Evolutionary conservation across 2,329 filamentous ascomycete species (phyloP), one percentile per base, ranked within the genome.

Genomic region (Dichotomopilus funicola): DNA sequence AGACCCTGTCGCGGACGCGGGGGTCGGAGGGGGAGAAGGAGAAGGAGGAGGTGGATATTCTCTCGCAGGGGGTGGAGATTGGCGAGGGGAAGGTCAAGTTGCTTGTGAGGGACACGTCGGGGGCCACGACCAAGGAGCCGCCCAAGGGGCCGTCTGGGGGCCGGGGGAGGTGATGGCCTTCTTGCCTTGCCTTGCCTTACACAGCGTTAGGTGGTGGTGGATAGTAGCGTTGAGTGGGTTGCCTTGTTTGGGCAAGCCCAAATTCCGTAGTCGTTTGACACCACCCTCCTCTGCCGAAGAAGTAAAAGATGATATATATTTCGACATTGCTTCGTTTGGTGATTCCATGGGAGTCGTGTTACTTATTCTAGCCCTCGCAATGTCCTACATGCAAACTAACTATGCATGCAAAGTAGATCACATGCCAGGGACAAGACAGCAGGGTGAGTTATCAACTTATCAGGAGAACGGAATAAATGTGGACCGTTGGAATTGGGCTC

Each of bases 11-110:
- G 35, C 72, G 72, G 49, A 73, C 19, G 19, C 19, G 19, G 19
- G 19, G 19, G 19, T 27, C 19, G 2, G 19, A 27, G 19, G 19
- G 73, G 37, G 69, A 70, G 38, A 72, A 71, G 47, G 49, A 49
- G 19, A 70, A 69, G 56, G 73, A 75, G 54, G 73, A 76, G 59
- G 71, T 77, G 34, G 82, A 85, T 64, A 81, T 86, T 57, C 72
- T 86, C 47, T 79, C 80, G 62, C 80, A 85, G 67, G 82, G 82
- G n/a, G 79, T 85, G 44, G 82, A 86, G 71, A 85, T 86, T 65
- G 82, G 82, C 35, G 81, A 84, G 57, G 83, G 83, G 61, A 86
- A 85, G 70, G 82, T 86, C 54, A 77, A 81, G 69, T 74, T 86
- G 64, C 72, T 86, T 61, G 83, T 86, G 53, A 75, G 83, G 62